Evolutionary conservation across 495 filamentous ascomycete species (phyloP).

Genomic region (Hyaloscypha bicolor): DNA sequence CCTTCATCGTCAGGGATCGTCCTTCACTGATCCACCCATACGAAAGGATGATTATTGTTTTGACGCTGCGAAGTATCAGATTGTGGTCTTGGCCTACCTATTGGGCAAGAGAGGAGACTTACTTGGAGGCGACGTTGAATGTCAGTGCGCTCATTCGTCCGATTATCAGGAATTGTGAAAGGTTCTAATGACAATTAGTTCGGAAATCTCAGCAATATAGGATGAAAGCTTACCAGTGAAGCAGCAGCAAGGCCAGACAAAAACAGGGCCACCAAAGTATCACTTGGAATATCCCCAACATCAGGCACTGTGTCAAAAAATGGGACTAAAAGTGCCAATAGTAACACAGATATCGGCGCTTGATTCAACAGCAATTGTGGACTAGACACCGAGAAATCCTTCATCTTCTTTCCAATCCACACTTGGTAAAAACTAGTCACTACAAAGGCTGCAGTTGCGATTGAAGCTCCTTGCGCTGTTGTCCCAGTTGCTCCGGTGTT

Average conservation of each 20-base stretch:
- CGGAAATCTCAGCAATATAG: background rate
- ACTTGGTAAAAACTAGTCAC: slow-evolving; percentile 44
- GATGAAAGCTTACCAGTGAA: slow-evolving; percentile 23
- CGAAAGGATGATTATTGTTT: slow-evolving; percentile 34
- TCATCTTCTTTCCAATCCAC: slow-evolving; percentile 46
- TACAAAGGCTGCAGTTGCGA: slow-evolving; percentile 39
- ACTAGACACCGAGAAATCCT: slow-evolving; percentile 38
- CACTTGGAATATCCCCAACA: slow-evolving; percentile 32
- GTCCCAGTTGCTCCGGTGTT: slow-evolving; percentile 29
- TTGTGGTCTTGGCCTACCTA: background rate
- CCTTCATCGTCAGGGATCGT: slow-evolving; percentile 23
- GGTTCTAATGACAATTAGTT: slow-evolving; percentile 18
- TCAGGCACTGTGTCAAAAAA: slow-evolving; percentile 41
- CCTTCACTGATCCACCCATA: slow-evolving; percentile 34
- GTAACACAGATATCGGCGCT: slow-evolving; percentile 40
- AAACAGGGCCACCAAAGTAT: slow-evolving; percentile 35
- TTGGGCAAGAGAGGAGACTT: slow-evolving; percentile 5
- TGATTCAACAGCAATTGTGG: slow-evolving; percentile 43
- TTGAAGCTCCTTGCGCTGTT: slow-evolving; percentile 36
- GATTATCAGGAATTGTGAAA: slow-evolving; percentile 34
- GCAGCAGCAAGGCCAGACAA: slow-evolving; percentile 39
- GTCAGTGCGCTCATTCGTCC: slow-evolving; percentile 34
- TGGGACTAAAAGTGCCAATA: slow-evolving; percentile 38
- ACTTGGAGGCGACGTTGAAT: slow-evolving; percentile 35
- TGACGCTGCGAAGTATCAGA: slow-evolving; percentile 23